Conservation (phyloP, 1,284 basidiomycete species). For the Marasmius sp. region DNA sequence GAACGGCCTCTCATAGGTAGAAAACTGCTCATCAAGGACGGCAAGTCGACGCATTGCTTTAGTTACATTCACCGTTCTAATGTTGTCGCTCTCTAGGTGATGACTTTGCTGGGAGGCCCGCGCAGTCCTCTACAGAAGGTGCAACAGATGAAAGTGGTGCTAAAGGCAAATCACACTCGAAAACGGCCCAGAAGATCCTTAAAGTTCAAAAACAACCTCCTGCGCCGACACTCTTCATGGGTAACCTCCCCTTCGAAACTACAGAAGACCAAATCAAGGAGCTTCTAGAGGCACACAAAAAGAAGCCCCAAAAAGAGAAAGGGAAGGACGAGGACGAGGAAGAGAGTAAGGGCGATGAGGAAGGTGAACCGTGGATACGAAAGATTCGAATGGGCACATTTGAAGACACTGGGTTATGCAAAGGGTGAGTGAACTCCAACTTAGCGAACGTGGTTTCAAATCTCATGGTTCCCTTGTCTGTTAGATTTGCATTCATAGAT, state of each 20-base stretch:
- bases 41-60: conserved; percentile 39
- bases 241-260: conserved; percentile 86
- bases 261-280: conserved; percentile 77
- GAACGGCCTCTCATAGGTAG: conserved; percentile 86
- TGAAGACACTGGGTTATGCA: conserved; percentile 92
- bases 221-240: conserved; percentile 83
- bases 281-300: conserved; percentile 68
- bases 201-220: conserved; percentile 81
- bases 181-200: conserved; percentile 83
- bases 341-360: conserved; percentile 24
- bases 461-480: not conserved
- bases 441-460: not conserved
- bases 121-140: conserved; percentile 30
- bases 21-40: conserved; percentile 91
- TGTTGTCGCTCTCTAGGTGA: conserved; percentile 46
- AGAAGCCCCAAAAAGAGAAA: conserved; percentile 25
- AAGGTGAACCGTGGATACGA: conserved; percentile 68
- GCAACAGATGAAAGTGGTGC: conserved; percentile 26
- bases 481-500: conserved; percentile 93
- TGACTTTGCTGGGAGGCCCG: conserved; percentile 69
- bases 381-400: conserved; percentile 94
- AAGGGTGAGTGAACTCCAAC: conserved; percentile 66
- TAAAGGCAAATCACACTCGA: conserved; percentile 51
- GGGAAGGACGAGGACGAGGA: conserved; percentile 27
- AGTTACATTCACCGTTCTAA: conserved; percentile 13